A percentile compares a stretch with the other conserved stretches of the same genome.
Evolutionary conservation across 202 grass and related monocot species (phyloP).

Genomic region (Tripidium arundinaceum): DNA sequence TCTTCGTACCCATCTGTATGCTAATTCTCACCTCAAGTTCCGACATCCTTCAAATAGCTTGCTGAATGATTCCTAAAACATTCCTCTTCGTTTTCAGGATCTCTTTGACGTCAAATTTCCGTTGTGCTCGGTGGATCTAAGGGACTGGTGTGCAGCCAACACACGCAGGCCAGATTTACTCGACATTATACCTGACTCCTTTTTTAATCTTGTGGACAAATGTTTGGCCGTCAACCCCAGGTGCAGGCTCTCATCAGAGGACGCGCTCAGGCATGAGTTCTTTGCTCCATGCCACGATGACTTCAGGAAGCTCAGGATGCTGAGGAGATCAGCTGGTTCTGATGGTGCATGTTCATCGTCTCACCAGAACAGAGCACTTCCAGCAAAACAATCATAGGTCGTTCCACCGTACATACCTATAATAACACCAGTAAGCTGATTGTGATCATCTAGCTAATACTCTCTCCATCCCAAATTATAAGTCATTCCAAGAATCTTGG

Average conservation of each 20-base stretch:
- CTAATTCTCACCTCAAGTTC: background rate
- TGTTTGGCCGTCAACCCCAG: conserved; percentile 88
- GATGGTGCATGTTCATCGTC: conserved; percentile 26
- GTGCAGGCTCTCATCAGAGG: conserved; percentile 68
- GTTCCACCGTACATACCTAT: conserved; percentile 7
- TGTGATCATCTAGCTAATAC: background rate
- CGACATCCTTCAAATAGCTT: background rate
- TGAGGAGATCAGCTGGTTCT: conserved; percentile 29
- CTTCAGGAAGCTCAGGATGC: conserved; percentile 33
- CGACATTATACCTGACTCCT: conserved; percentile 46
- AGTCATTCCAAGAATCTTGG: too few relatives aligned
- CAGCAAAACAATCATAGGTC: conserved; percentile 11
- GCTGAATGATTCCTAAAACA: background rate
- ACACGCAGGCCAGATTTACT: conserved; percentile 63
- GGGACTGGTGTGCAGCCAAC: conserved; percentile 63
- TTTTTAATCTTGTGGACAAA: conserved; percentile 79
- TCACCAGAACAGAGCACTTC: background rate
- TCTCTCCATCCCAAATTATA: too few relatives aligned
- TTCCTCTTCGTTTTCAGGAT: conserved; percentile 41
- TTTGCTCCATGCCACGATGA: conserved; percentile 53
- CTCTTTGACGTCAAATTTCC: conserved; percentile 51
- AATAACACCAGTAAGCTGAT: conserved; percentile 27
- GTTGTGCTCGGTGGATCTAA: conserved; percentile 50
- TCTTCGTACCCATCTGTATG: conserved; percentile 67
- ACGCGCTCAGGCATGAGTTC: conserved; percentile 65